Evolutionary conservation across 2,329 filamentous ascomycete genomes (phyloP), one percentile per base, ranked within the genome.

Genomic region (Fusarium compactum): DNA sequence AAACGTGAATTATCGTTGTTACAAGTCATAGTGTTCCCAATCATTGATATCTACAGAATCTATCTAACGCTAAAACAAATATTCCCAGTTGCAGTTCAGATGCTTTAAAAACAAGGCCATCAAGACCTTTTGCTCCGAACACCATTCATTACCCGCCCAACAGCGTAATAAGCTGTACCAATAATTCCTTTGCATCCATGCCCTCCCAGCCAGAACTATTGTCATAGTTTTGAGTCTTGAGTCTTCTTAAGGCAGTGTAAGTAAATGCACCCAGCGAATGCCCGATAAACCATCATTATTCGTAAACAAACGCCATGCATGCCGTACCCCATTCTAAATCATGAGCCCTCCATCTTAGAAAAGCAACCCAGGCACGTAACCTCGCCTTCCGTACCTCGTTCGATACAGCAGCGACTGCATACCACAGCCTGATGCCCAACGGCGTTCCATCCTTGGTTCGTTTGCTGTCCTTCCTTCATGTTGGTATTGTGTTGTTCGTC

Each of bases 371-470:
- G 78, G 73, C 91, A 93, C 62, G 89, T 86, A 8, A 91, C 85
- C 50, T 92, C 89, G 27, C 90, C 90, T 56, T 91, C 86, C 22
- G 80, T 74, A 0, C 90, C 90, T 25, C 83, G 84, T 76, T 93
- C 91, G 5, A 92, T 85, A 76, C 90, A 92, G 78, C 91, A 93
- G 20, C 85, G 84, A 74, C 90, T 91, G 76, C 91, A 93, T 5
- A 92, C 82, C 71, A 87, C 85, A 34, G 83, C 80, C 11, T 82
- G 80, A 69, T 89, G 87, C 10, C 83, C 84, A 30, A 75, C 76
- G 1, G 77, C 79, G 0, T 77, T 74, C 81, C 82, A 84, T n/a
- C 80, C 80, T 54, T 76, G 73, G 29, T 53, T 61, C 22, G 22
- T 38, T 72, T 68, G 30, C 62, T 70, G 54, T 57, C 50, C 46